phyloP scores from a whole-genome alignment of 169 alveolate genomes.

The Cyclospora cayetanensis region DNA sequence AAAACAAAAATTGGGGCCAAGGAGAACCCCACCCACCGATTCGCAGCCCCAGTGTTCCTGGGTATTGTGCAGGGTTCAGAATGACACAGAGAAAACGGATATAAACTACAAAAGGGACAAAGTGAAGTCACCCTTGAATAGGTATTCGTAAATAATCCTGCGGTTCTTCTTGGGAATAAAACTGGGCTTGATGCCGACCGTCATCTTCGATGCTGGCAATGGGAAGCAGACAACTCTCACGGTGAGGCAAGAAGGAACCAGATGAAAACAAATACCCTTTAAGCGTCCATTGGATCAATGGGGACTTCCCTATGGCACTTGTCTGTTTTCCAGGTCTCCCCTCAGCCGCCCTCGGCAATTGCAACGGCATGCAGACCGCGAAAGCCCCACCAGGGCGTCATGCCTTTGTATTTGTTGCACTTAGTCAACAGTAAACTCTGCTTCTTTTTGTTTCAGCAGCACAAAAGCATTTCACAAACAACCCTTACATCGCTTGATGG shows the following conservation, averaged over 20 bases:
- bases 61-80: no score
- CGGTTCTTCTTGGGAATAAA: slow-evolving; percentile 71
- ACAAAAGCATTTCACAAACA: background rate
- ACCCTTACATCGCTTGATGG: no score
- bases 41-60: no score
- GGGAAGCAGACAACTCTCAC: background rate
- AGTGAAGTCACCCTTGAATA: slow-evolving; percentile 64
- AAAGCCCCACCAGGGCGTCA: background rate
- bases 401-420: background rate
- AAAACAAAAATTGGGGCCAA: no score
- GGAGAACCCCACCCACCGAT: no score
- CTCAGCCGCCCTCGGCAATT: background rate
- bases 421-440: background rate
- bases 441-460: no score
- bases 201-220: slow-evolving; percentile 53
- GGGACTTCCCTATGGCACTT: background rate
- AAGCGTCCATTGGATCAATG: slow-evolving; percentile 18
- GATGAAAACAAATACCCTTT: slow-evolving; percentile 37
- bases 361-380: background rate
- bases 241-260: slow-evolving; percentile 10
- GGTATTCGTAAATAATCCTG: slow-evolving; percentile 70
- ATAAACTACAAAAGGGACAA: background rate
- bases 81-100: no score
- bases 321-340: background rate
- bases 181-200: slow-evolving; percentile 68